Percentiles rank a stretch among this genome's conserved stretches.
Conservation (phyloP, 164 flowering plant species). For the Protea cynaroides region DNA sequence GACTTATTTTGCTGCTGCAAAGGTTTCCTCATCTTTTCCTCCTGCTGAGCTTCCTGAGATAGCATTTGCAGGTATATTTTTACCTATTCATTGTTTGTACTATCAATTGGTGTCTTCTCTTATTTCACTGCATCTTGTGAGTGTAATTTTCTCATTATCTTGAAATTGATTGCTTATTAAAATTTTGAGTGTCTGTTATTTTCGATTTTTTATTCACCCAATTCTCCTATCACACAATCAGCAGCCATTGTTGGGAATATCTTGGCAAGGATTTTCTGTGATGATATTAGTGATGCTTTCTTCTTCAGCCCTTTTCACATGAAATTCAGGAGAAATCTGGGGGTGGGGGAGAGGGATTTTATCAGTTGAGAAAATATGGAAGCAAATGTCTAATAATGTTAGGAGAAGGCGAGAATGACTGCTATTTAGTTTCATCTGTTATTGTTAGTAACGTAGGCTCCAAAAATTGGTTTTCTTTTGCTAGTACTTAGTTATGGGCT, state of each 20-base stretch:
- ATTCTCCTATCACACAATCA: background rate
- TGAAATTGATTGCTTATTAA: background rate
- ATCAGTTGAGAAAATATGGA: too few relatives aligned
- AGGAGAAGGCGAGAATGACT: too few relatives aligned
- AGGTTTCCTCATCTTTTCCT: constrained; percentile 87
- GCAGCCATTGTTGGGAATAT: too few relatives aligned
- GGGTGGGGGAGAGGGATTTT: too few relatives aligned
- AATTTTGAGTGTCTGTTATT: background rate
- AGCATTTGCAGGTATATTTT: constrained; percentile 89
- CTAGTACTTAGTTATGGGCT: too few relatives aligned
- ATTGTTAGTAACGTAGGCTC: too few relatives aligned
- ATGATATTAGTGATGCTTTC: background rate
- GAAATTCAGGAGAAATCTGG: too few relatives aligned
- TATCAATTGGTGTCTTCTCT: background rate
- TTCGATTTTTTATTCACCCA: background rate
- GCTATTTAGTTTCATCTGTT: too few relatives aligned
- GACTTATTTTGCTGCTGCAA: constrained; percentile 92
- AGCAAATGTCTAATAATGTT: too few relatives aligned
- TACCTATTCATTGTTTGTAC: background rate
- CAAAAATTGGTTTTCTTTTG: too few relatives aligned
- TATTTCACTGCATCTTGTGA: background rate
- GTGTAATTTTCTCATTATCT: background rate
- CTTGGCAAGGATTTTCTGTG: background rate
- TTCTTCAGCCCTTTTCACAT: too few relatives aligned
- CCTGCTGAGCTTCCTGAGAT: constrained; percentile 83